phyloP scores from a whole-genome alignment of 805 yeast species.

The Metschnikowia continentalis region DNA sequence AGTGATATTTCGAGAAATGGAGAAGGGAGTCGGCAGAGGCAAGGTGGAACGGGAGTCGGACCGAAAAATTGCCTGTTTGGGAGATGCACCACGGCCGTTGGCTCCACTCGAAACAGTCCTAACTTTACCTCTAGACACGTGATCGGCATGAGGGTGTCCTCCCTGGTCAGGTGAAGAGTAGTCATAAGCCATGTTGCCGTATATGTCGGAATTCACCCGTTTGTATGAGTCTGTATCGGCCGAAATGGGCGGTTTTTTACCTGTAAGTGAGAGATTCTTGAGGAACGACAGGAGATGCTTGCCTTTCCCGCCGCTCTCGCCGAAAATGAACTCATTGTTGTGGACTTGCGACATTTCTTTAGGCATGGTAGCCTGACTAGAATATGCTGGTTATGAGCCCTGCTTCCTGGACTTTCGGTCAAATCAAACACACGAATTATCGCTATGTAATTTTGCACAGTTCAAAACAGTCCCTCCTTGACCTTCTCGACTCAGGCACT shows the following conservation, averaged over 20 bases:
- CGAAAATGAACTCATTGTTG: constrained; percentile 57
- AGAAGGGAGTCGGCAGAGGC: background rate
- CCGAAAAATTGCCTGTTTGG: background rate
- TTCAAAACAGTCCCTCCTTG: too few species aligned
- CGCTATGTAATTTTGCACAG: too few species aligned
- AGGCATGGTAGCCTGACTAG: constrained; percentile 25
- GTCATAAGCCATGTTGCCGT: constrained; percentile 34
- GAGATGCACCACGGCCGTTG: background rate
- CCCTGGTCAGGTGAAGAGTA: constrained; percentile 17
- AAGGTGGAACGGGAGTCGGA: constrained; percentile 2
- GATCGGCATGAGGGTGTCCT: constrained; percentile 6
- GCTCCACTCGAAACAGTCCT: background rate
- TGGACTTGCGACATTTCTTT: constrained; percentile 45
- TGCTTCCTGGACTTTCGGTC: too few species aligned
- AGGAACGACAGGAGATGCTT: constrained; percentile 52
- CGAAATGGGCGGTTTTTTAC: constrained; percentile 16
- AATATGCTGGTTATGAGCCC: too few species aligned
- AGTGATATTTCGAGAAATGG: constrained; percentile 4
- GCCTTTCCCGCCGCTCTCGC: constrained; percentile 67
- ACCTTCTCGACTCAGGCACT: too few species aligned
- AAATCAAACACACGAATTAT: too few species aligned
- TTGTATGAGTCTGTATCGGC: constrained; percentile 10
- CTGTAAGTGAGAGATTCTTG: constrained; percentile 40
- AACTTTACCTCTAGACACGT: background rate
- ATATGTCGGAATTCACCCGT: constrained; percentile 34